phyloP scores from a whole-genome alignment of 2,329 filamentous ascomycete species.

The Cordyceps javanica region DNA sequence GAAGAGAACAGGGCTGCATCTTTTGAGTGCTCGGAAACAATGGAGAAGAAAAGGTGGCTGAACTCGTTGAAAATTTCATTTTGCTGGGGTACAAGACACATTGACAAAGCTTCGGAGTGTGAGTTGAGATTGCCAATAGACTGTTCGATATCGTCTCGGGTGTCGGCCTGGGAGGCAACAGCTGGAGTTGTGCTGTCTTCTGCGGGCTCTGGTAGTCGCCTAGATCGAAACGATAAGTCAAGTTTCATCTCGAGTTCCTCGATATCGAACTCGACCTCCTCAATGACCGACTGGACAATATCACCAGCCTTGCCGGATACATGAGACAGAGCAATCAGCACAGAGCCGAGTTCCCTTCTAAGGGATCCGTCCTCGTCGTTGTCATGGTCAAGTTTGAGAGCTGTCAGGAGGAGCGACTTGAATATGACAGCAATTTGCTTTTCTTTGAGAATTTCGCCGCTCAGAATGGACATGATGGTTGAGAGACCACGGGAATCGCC shows the following conservation, averaged over 20 bases:
- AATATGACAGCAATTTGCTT: slow-evolving; percentile 59
- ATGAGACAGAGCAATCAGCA: slow-evolving; percentile 61
- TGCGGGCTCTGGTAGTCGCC: slow-evolving; percentile 40
- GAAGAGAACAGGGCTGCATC: slow-evolving; percentile 34
- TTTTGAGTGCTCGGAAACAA: slow-evolving; percentile 39
- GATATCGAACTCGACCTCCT: slow-evolving; percentile 64
- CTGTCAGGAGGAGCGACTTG: slow-evolving; percentile 56
- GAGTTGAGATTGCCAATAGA: slow-evolving; percentile 33
- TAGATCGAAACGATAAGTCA: slow-evolving; percentile 60
- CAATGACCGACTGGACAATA: slow-evolving; percentile 61
- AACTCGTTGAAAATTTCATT: slow-evolving; percentile 52
- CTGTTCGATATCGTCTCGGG: slow-evolving; percentile 32
- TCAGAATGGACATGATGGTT: slow-evolving; percentile 55
- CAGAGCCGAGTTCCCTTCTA: slow-evolving; percentile 58
- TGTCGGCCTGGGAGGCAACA: slow-evolving; percentile 20
- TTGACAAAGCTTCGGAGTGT: slow-evolving; percentile 33
- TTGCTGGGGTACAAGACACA: slow-evolving; percentile 47
- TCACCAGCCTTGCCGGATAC: slow-evolving; percentile 51
- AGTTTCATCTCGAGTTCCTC: slow-evolving; percentile 70
- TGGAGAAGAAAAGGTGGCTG: slow-evolving; percentile 51
- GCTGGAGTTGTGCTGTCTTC: slow-evolving; percentile 40
- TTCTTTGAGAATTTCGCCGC: slow-evolving; percentile 54
- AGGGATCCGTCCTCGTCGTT: slow-evolving; percentile 49
- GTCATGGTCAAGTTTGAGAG: slow-evolving; percentile 50
- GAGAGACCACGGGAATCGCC: slow-evolving; percentile 51